Evolutionary conservation across 495 filamentous ascomycete genomes (phyloP).

Genomic region (Staphylotrichum tortipilum): DNA sequence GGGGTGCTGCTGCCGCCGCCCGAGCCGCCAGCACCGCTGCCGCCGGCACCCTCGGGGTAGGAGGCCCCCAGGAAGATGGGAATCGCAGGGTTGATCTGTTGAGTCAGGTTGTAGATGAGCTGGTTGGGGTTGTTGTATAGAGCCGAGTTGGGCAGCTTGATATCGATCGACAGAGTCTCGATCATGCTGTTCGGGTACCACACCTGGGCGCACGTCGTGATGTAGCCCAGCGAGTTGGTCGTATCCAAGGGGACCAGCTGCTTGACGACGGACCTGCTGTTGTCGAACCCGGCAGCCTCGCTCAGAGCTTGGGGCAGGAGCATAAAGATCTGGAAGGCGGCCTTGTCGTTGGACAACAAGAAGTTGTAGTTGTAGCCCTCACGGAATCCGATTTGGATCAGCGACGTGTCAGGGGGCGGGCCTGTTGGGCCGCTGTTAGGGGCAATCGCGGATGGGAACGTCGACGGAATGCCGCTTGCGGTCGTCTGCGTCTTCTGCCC

Average conservation of each 20-base stretch:
- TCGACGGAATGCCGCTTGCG: conserved; percentile 47
- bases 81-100: conserved; percentile 76
- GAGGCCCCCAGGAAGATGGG: conserved; percentile 61
- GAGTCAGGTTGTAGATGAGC: conserved; percentile 58
- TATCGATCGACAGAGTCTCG: conserved; percentile 50
- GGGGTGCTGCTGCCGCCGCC: conserved; percentile 15
- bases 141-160: conserved; percentile 56
- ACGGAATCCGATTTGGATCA: conserved; percentile 81
- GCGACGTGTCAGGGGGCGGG: conserved; percentile 49
- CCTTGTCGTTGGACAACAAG: conserved; percentile 58
- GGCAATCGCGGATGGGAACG: conserved; percentile 65
- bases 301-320: conserved; percentile 67
- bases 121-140: conserved; percentile 62
- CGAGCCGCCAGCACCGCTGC: conserved; percentile 9
- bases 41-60: conserved; percentile 25
- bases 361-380: conserved; percentile 74
- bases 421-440: conserved; percentile 34
- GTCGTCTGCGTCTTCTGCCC: conserved; percentile 20
- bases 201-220: conserved; percentile 71
- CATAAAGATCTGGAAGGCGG: conserved; percentile 79
- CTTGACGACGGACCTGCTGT: conserved; percentile 52
- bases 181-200: conserved; percentile 64
- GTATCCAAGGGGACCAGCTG: conserved; percentile 75
- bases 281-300: conserved; percentile 49
- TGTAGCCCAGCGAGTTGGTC: conserved; percentile 56